Evolutionary conservation across 345 rosid species (phyloP).

Genomic region (Combretum micranthum): DNA sequence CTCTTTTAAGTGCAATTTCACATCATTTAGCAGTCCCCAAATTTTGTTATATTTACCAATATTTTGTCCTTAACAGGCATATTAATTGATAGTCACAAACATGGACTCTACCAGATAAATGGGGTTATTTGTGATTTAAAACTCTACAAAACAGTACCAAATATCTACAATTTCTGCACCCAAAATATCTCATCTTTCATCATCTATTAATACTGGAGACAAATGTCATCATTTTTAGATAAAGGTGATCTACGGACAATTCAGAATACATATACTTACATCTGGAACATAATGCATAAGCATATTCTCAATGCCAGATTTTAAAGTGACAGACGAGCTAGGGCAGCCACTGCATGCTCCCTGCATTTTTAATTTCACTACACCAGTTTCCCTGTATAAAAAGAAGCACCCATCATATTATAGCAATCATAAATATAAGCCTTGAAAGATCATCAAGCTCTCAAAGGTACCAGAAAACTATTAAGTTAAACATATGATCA

Average conservation of each 20-base stretch:
- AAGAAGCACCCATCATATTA: conserved; percentile 4
- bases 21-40: too few relatives aligned
- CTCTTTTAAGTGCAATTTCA: too few relatives aligned
- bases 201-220: neutral
- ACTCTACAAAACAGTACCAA: too few relatives aligned
- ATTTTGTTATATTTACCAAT: too few relatives aligned
- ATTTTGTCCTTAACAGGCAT: neutral
- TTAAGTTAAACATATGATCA: conserved; percentile 45
- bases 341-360: conserved; percentile 99
- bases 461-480: neutral
- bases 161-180: too few relatives aligned
- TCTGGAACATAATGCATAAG: conserved; percentile 96
- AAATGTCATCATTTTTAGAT: too few relatives aligned
- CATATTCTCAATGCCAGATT: conserved; percentile 98
- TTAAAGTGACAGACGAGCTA: conserved; percentile 92
- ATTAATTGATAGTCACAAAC: neutral
- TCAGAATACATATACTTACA: conserved; percentile 32
- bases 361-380: conserved; percentile 91
- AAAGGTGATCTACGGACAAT: too few relatives aligned
- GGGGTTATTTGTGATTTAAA: too few relatives aligned
- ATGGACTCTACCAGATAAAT: too few relatives aligned
- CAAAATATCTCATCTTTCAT: too few relatives aligned
- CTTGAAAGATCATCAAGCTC: too few relatives aligned
- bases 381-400: conserved; percentile 64
- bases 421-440: too few relatives aligned